Evolutionary conservation across 202 grass and related monocot species (phyloP).

Genomic region (Cymbopogon flexuosus): DNA sequence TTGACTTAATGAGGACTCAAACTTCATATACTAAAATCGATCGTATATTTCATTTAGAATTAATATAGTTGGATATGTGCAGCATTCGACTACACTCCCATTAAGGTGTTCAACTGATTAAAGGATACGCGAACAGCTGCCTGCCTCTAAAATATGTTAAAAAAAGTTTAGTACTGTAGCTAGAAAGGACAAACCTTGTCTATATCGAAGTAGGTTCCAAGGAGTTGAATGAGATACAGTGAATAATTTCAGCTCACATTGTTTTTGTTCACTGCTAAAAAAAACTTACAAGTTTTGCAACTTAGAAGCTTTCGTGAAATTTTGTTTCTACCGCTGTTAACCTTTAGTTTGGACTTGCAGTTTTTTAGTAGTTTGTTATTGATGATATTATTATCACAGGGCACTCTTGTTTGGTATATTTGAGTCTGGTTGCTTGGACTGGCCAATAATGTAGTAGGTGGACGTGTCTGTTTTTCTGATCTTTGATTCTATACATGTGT

Average conservation of each 20-base stretch:
- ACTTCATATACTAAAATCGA: slow-evolving; percentile 1
- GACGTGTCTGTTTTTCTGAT: neutral
- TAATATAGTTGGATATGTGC: neutral
- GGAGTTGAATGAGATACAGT: neutral
- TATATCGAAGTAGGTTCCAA: neutral
- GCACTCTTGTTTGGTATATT: slow-evolving; percentile 22
- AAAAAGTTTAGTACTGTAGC: neutral
- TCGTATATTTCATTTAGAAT: neutral
- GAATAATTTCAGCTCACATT: neutral
- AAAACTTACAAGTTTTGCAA: neutral
- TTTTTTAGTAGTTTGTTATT: slow-evolving; percentile 8
- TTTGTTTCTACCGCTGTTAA: neutral
- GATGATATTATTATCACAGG: neutral
- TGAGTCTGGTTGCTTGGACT: slow-evolving; percentile 14
- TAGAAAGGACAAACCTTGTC: neutral
- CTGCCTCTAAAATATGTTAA: slow-evolving; percentile 4
- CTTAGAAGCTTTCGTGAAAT: neutral
- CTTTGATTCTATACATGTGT: neutral
- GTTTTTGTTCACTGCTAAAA: slow-evolving; percentile 21
- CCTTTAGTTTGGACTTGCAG: neutral
- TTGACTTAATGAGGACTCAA: slow-evolving; percentile 1
- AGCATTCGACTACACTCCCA: neutral
- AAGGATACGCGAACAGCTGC: neutral
- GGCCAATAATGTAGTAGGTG: neutral
- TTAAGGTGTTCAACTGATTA: slow-evolving; percentile 11